Percentiles rank a stretch among this genome's conserved stretches.
phyloP scores from a whole-genome alignment of 1,139 yeast species.

The Saccharomycopsis crataegensis region DNA sequence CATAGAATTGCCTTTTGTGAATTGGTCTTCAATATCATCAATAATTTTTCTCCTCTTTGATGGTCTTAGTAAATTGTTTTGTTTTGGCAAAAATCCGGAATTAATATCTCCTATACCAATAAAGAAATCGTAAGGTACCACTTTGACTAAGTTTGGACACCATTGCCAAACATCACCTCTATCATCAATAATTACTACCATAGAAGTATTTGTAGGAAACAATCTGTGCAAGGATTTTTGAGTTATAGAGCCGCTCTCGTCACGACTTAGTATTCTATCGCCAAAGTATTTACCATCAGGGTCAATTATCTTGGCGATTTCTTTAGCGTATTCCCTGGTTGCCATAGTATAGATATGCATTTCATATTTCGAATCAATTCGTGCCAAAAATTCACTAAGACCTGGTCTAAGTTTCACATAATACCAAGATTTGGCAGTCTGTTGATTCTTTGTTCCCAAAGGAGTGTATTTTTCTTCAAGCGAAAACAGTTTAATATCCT shows the following conservation, averaged over 20 bases:
- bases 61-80: slow-evolving; percentile 66
- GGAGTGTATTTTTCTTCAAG: slow-evolving; percentile 46
- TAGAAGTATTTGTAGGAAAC: slow-evolving; percentile 92
- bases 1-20: slow-evolving; percentile 22
- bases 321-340: slow-evolving; percentile 87
- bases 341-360: slow-evolving; percentile 98
- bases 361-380: slow-evolving; percentile 63
- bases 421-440: slow-evolving; percentile 55
- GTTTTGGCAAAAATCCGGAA: slow-evolving; percentile 83
- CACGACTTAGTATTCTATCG: slow-evolving; percentile 84
- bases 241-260: slow-evolving; percentile 88
- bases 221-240: slow-evolving; percentile 82
- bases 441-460: neutral
- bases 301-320: slow-evolving; percentile 85
- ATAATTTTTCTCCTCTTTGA: slow-evolving; percentile 48
- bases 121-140: slow-evolving; percentile 90
- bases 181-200: slow-evolving; percentile 96
- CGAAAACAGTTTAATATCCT: slow-evolving; percentile 71
- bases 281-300: slow-evolving; percentile 85
- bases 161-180: slow-evolving; percentile 99
- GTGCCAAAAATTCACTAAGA: slow-evolving; percentile 57
- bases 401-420: slow-evolving; percentile 94
- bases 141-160: slow-evolving; percentile 87
- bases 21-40: slow-evolving; percentile 32
- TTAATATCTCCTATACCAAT: slow-evolving; percentile 98